Conservation (phyloP, 2,329 filamentous ascomycete species). For the Coniochaeta hoffmannii region DNA sequence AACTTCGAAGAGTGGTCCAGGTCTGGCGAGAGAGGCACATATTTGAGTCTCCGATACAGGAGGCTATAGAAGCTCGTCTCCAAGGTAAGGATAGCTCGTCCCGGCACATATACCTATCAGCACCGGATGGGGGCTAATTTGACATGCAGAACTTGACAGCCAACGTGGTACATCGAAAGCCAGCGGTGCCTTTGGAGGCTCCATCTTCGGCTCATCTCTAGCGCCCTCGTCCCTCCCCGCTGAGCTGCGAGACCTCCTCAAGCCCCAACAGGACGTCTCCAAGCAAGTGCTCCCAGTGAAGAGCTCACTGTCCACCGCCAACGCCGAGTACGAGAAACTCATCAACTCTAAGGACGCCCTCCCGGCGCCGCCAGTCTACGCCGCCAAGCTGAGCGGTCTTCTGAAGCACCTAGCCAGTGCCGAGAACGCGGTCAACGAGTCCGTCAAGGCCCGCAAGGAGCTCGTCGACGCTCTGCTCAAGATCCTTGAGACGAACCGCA, state of each 20-base stretch:
- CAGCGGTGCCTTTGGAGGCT: constrained; percentile 46
- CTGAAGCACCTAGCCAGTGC: constrained; percentile 83
- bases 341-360: constrained; percentile 53
- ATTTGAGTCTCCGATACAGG: constrained; percentile 74
- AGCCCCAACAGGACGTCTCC: constrained; percentile 63
- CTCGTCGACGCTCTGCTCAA: constrained; percentile 78
- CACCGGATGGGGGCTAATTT: constrained; percentile 9
- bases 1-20: constrained; percentile 82
- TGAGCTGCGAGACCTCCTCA: constrained; percentile 70
- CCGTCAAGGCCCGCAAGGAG: constrained; percentile 74
- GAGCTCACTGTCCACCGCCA: constrained; percentile 61
- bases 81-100: constrained; percentile 52
- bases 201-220: constrained; percentile 58
- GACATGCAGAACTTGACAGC: constrained; percentile 52
- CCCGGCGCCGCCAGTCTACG: constrained; percentile 83
- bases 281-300: constrained; percentile 66
- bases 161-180: constrained; percentile 44
- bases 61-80: constrained; percentile 70
- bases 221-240: constrained; percentile 52
- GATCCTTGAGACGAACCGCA: constrained; percentile 66
- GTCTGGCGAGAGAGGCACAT: constrained; percentile 87
- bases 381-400: constrained; percentile 81
- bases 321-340: constrained; percentile 77
- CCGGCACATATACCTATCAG: neutral
- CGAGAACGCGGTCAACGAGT: constrained; percentile 81